phyloP scores from a whole-genome alignment of 768 basidiomycete genomes.

The Mycena belliarum region DNA sequence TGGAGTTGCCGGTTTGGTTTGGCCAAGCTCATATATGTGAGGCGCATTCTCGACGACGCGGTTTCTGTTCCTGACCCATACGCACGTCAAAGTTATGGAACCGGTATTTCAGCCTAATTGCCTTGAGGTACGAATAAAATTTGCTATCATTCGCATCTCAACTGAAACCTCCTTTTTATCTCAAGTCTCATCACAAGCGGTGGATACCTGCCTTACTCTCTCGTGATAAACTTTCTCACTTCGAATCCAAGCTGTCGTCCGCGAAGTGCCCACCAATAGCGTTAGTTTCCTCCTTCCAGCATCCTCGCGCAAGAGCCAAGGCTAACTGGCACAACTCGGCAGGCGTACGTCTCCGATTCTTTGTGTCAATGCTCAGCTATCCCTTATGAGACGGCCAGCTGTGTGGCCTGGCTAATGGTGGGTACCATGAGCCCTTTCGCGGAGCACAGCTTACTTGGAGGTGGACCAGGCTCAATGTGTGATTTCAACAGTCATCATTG shows the following conservation, averaged over 20 bases:
- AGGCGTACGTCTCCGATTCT: no score
- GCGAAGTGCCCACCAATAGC: no score
- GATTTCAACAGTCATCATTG: slow-evolving; percentile 3
- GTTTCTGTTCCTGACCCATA: background rate
- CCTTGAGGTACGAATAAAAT: background rate
- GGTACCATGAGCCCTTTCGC: background rate
- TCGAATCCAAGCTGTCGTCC: no score
- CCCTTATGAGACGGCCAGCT: no score
- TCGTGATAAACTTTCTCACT: no score
- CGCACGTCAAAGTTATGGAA: slow-evolving; percentile 4
- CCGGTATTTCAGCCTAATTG: slow-evolving; percentile 13
- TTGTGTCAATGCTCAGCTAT: no score
- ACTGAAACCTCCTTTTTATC: no score
- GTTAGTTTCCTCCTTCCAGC: no score
- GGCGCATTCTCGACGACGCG: background rate
- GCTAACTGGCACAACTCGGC: no score
- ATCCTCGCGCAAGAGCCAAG: no score
- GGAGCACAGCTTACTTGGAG: background rate
- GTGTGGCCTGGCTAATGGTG: slow-evolving; percentile 2
- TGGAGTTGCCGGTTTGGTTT: slow-evolving; percentile 1
- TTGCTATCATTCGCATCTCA: no score
- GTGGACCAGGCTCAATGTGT: background rate
- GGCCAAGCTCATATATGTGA: slow-evolving; percentile 6
- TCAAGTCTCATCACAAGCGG: background rate
- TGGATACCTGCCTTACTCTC: no score